phyloP scores from a whole-genome alignment of 1,284 basidiomycete genomes.

The Tilletia indica region DNA sequence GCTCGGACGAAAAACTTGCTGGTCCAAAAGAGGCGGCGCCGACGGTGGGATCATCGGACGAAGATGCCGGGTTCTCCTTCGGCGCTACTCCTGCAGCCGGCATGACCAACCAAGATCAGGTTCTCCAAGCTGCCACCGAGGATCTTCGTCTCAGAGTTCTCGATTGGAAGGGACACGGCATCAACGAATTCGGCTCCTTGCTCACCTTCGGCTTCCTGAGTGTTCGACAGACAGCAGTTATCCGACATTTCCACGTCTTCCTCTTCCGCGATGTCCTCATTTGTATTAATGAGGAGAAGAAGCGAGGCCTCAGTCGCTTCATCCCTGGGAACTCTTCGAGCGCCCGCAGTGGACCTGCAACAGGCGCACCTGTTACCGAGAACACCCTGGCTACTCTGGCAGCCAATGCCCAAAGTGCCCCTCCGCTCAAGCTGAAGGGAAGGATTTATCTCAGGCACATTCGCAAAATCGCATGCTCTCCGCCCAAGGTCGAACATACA shows the following conservation, averaged over 20 bases:
- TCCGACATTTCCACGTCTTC: constrained; percentile 89
- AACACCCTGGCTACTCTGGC: neutral
- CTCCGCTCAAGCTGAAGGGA: constrained; percentile 84
- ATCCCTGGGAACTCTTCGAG: constrained; percentile 63
- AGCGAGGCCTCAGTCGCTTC: constrained; percentile 68
- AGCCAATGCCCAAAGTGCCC: constrained; percentile 58
- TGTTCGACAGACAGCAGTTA: constrained; percentile 79
- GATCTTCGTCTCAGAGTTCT: constrained; percentile 82
- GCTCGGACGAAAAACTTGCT: constrained; percentile 22
- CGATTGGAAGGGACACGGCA: constrained; percentile 90
- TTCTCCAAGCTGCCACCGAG: constrained; percentile 73
- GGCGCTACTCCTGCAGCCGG: constrained; percentile 38
- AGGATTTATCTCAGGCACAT: constrained; percentile 92
- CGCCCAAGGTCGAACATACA: constrained; percentile 71
- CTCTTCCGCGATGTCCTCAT: constrained; percentile 94
- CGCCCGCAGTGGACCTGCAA: constrained; percentile 55
- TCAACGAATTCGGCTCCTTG: constrained; percentile 75
- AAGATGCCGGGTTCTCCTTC: constrained; percentile 35
- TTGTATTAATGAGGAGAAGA: constrained; percentile 91
- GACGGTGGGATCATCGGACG: constrained; percentile 21
- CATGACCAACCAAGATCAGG: constrained; percentile 4
- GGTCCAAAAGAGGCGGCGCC: constrained; percentile 10
- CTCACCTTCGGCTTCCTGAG: constrained; percentile 86
- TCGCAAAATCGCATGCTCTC: constrained; percentile 75
- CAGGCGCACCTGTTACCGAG: constrained; percentile 17